Base-by-base conservation (phyloP, 1,284 basidiomycete species). In the Microbotryomycetes sp. region DNA sequence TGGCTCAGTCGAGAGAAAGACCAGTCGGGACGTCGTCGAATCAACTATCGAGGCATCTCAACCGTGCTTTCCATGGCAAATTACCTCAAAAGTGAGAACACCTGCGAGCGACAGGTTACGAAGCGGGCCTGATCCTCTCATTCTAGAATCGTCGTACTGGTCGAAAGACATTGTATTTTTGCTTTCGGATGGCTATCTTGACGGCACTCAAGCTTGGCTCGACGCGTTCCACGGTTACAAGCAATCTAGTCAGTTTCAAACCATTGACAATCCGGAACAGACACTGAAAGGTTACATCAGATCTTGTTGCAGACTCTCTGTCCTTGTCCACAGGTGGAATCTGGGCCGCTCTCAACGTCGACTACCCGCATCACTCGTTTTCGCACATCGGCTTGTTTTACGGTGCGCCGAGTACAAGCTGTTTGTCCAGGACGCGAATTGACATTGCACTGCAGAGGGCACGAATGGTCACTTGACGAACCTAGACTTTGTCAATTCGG, bases 331-430 rank as follows among this genome's bases (percentile, higher is more conserved):
- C 88, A 2, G 79, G 79, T 1, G 86, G 91, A 4, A 88, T 97
- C 49, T 99, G 96, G 96, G 94, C 89, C 2, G 91, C 90, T 5
- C 77, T 98, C 41, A 89, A 89, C 68, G 83, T 99, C 60, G 96
- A 98, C 75, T 98, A 97, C 73, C 91, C 93, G 1, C 88, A 89
- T 1, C 94, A 98, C 75, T 97, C 92, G 0, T 97, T 97, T 76
- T 91, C 88, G 13, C 89, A 94, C 71, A 79, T 98, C 2, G 91
- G 91, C 3, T 77, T 97, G 13, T 94, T 90, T 76, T 90, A 89
- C 75, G 91, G 91, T 90, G 27, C 56, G 85, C 72, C 18, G 24
- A 13, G 3, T 49, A 2, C 46, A n/a, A 11, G 15, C 26, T n/a
- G 21, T 15, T 15, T n/a, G 29, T 49, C 13, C 18, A 18, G 5